phyloP scores from a whole-genome alignment of 2,329 filamentous ascomycete genomes.

The Helotiales sp. region DNA sequence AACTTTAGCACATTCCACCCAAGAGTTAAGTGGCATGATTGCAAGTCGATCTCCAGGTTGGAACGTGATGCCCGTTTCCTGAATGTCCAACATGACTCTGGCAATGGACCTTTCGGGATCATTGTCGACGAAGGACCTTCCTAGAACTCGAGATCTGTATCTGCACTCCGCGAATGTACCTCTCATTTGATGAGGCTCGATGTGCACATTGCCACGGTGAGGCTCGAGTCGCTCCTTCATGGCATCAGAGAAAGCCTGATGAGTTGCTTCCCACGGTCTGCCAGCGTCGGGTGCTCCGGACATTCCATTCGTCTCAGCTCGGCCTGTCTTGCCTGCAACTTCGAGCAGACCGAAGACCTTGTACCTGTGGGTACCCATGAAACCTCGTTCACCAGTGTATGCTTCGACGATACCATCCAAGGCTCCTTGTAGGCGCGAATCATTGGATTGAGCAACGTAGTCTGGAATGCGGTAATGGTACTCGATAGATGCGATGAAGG shows the following conservation, averaged over 20 bases:
- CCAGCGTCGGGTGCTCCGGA: conserved; percentile 45
- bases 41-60: conserved; percentile 53
- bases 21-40: conserved; percentile 55
- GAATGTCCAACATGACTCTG: conserved; percentile 51
- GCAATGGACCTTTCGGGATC: conserved; percentile 48
- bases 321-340: conserved; percentile 52
- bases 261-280: conserved; percentile 51
- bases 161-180: conserved; percentile 56
- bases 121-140: conserved; percentile 46
- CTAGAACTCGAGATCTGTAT: conserved; percentile 47
- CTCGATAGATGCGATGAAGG: conserved; percentile 56
- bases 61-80: conserved; percentile 54
- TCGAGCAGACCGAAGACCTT: conserved; percentile 58
- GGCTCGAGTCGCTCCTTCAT: conserved; percentile 55
- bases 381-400: conserved; percentile 54
- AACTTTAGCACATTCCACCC: conserved; percentile 55
- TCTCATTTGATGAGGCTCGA: conserved; percentile 54
- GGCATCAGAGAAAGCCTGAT: conserved; percentile 50
- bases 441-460: conserved; percentile 51
- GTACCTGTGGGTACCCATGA: conserved; percentile 57
- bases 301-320: conserved; percentile 52
- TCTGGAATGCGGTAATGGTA: conserved; percentile 55
- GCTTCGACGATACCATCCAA: conserved; percentile 55
- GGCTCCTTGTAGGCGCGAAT: conserved; percentile 51
- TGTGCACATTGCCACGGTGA: conserved; percentile 45